Conservation (phyloP, 176 grass and related monocot genomes). For the Dendrocalamus sinicus region DNA sequence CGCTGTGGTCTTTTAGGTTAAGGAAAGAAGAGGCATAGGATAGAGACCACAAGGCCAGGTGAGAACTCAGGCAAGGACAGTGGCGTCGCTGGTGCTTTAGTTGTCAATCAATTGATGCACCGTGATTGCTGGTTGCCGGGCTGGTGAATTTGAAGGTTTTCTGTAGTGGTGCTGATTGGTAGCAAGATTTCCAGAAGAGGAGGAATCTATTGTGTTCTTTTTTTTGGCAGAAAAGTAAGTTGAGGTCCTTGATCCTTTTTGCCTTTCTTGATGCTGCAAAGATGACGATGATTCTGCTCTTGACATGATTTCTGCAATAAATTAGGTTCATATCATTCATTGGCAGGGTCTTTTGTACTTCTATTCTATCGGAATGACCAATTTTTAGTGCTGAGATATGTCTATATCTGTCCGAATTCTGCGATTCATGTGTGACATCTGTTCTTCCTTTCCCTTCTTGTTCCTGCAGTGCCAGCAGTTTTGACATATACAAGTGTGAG, state of each 20-base stretch:
- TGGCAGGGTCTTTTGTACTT: slow-evolving; percentile 35
- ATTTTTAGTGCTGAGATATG: slow-evolving; percentile 19
- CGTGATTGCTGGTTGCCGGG: background rate
- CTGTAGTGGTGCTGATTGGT: slow-evolving; percentile 26
- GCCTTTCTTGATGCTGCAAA: slow-evolving; percentile 50
- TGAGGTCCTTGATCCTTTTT: slow-evolving; percentile 30
- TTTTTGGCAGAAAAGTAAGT: slow-evolving; percentile 9
- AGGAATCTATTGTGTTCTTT: slow-evolving; percentile 22
- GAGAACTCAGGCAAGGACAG: background rate
- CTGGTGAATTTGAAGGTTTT: slow-evolving; percentile 17
- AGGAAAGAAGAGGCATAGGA: background rate
- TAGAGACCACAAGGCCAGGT: slow-evolving; percentile 39
- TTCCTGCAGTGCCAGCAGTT: slow-evolving; percentile 33
- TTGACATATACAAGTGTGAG: slow-evolving; percentile 13
- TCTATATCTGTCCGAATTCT: slow-evolving; percentile 4
- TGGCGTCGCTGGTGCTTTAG: background rate
- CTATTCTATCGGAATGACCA: slow-evolving; percentile 18
- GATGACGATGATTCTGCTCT: slow-evolving; percentile 40
- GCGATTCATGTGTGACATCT: background rate
- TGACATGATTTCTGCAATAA: slow-evolving; percentile 35
- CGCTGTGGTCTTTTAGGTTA: slow-evolving; percentile 31
- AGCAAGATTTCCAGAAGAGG: background rate
- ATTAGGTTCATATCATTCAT: slow-evolving; percentile 9
- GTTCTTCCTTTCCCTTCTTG: slow-evolving; percentile 1
- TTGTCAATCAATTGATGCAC: background rate